Conservation (phyloP, 2,329 filamentous ascomycete genomes). For the Trichoderma cornu-damae region DNA sequence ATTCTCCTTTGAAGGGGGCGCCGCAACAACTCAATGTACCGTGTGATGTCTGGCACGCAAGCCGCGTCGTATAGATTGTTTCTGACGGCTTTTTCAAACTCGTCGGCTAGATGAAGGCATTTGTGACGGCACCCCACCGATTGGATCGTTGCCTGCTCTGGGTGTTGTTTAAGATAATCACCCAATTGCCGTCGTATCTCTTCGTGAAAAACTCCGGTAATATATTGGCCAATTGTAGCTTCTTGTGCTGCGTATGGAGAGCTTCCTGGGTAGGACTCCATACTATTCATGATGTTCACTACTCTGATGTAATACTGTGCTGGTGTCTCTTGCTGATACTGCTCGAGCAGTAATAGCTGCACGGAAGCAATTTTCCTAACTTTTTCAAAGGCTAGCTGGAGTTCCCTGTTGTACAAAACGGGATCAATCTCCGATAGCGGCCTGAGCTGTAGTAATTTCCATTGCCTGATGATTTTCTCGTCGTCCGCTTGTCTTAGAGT, state of each 20-base stretch:
- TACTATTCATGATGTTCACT: conserved; percentile 27
- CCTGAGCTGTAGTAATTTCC: conserved; percentile 42
- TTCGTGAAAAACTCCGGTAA: conserved; percentile 47
- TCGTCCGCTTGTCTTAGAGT: conserved; percentile 27
- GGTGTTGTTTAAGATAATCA: conserved; percentile 18
- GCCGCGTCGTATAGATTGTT: conserved; percentile 42
- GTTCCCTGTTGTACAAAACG: conserved; percentile 47
- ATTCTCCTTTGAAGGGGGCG: conserved; percentile 29
- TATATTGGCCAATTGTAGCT: conserved; percentile 42
- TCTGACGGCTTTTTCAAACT: conserved; percentile 51
- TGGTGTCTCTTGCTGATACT: conserved; percentile 49
- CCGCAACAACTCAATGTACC: conserved; percentile 50
- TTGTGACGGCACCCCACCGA: conserved; percentile 48
- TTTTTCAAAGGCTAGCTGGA: conserved; percentile 44
- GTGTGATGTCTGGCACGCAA: conserved; percentile 35
- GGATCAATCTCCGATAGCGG: conserved; percentile 42
- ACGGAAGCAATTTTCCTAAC: conserved; percentile 50
- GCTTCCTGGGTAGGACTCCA: conserved; percentile 35
- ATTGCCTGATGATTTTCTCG: conserved; percentile 38
- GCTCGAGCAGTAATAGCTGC: conserved; percentile 49
- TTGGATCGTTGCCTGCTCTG: conserved; percentile 31
- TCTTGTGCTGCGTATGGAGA: conserved; percentile 7
- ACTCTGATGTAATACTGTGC: conserved; percentile 46
- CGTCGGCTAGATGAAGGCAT: conserved; percentile 49
- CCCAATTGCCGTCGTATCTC: conserved; percentile 42